Conservation (phyloP, 805 yeast species). For the Hemisphaericaspora nanyangensis region DNA sequence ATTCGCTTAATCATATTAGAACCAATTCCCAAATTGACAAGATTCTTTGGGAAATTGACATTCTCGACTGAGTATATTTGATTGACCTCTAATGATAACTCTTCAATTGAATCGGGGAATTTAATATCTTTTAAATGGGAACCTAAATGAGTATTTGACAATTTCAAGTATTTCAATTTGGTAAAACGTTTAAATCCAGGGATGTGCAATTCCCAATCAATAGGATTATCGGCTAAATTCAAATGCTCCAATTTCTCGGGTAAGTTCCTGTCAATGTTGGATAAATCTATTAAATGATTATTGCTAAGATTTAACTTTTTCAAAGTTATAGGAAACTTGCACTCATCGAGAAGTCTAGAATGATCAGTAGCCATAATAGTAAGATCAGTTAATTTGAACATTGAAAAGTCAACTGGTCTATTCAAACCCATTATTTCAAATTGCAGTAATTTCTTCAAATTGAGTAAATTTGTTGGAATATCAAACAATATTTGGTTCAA, state of each 20-base stretch:
- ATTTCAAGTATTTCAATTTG: slow-evolving; percentile 9
- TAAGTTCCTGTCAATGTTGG: neutral
- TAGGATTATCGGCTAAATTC: slow-evolving; percentile 17
- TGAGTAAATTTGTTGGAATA: neutral
- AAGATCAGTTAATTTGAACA: slow-evolving; percentile 1
- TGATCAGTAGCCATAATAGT: neutral
- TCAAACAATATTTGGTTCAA: neutral
- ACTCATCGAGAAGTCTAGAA: neutral
- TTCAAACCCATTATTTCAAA: neutral
- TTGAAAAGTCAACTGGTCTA: neutral
- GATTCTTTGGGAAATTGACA: slow-evolving; percentile 12
- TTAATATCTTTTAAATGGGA: slow-evolving; percentile 7
- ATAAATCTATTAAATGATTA: neutral
- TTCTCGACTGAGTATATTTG: slow-evolving; percentile 12
- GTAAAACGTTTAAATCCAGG: slow-evolving; percentile 11
- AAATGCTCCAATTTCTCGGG: slow-evolving; percentile 1
- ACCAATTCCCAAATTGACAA: slow-evolving; percentile 15
- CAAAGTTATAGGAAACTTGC: slow-evolving; percentile 7
- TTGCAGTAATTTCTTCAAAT: neutral
- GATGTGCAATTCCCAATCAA: slow-evolving; percentile 11
- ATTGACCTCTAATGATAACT: slow-evolving; percentile 17
- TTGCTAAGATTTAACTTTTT: slow-evolving; percentile 4
- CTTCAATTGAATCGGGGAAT: slow-evolving; percentile 13
- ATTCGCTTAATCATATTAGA: slow-evolving; percentile 12
- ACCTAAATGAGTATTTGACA: slow-evolving; percentile 14